Evolutionary conservation across 208 protist genomes (phyloP).

Genomic region (Baffinella frigidus): DNA sequence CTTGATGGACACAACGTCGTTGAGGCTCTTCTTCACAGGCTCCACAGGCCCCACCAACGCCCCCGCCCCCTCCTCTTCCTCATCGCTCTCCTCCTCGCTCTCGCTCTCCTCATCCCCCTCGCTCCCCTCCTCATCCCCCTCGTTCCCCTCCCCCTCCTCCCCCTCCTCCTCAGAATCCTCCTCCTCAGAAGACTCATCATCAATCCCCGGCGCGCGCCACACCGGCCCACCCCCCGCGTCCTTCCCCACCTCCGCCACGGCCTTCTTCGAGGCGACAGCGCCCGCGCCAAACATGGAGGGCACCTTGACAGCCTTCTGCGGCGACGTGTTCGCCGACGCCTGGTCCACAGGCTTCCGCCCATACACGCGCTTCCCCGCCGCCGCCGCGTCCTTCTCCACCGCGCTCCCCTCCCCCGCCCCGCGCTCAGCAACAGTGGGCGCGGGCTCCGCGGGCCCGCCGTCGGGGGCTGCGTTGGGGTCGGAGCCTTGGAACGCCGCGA

Average conservation of each 20-base stretch:
- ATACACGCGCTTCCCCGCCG: too few relatives aligned
- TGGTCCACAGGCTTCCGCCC: too few relatives aligned
- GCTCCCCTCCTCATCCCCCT: background rate
- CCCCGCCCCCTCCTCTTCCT: background rate
- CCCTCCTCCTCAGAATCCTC: constrained; percentile 3
- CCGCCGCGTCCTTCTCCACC: too few relatives aligned
- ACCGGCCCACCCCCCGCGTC: background rate
- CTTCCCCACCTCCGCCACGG: background rate
- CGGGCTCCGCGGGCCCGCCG: background rate
- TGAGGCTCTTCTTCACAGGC: constrained; percentile 25
- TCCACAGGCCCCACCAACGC: too few relatives aligned
- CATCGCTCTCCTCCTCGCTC: background rate
- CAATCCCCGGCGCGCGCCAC: too few relatives aligned
- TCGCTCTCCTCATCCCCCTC: background rate
- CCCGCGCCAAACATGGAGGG: background rate
- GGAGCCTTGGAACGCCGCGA: background rate
- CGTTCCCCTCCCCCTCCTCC: background rate
- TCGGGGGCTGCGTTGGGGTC: background rate
- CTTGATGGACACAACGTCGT: constrained; percentile 45
- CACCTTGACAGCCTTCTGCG: background rate
- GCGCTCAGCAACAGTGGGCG: background rate
- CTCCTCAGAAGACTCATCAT: too few relatives aligned
- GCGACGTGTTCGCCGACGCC: too few relatives aligned
- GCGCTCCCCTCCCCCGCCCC: background rate
- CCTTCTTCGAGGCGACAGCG: background rate